Percentiles rank a stretch among this genome's conserved stretches.
Conservation (phyloP, 2,329 filamentous ascomycete species). For the Fusarium sp. region DNA sequence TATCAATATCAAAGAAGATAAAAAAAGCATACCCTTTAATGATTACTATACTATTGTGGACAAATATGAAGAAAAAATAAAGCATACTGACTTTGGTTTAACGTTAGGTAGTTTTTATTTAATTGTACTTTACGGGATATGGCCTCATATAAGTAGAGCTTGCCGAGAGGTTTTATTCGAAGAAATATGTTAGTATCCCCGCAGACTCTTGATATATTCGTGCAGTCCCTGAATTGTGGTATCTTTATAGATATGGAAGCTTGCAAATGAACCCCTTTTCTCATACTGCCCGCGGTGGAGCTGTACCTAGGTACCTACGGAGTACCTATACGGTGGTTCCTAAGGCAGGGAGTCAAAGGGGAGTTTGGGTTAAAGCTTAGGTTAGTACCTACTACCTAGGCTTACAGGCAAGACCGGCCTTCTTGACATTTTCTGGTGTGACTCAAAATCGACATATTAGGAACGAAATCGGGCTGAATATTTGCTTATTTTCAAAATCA, state of each 20-base stretch:
- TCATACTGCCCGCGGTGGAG: no score
- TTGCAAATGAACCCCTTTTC: not conserved
- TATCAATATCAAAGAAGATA: slow-evolving; percentile 12
- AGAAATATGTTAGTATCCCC: not conserved
- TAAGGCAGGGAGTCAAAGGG: not conserved
- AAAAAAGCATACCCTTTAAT: not conserved
- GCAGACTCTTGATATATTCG: not conserved
- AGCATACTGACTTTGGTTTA: not conserved
- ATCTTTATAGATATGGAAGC: not conserved
- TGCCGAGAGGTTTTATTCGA: not conserved
- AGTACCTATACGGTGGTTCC: not conserved
- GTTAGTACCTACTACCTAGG: no score
- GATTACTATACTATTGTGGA: not conserved
- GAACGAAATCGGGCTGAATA: not conserved
- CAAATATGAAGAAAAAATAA: not conserved
- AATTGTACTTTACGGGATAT: not conserved
- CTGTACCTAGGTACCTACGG: not conserved
- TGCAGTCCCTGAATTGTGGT: not conserved
- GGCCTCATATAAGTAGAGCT: not conserved
- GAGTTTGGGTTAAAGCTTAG: not conserved
- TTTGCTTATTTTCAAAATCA: not conserved
- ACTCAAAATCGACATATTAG: not conserved
- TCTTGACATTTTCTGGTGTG: no score
- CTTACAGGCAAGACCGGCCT: not conserved
- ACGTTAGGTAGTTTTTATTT: not conserved